Conservation (phyloP, 441 rosid genomes). For the Arabidopsis lyrata region DNA sequence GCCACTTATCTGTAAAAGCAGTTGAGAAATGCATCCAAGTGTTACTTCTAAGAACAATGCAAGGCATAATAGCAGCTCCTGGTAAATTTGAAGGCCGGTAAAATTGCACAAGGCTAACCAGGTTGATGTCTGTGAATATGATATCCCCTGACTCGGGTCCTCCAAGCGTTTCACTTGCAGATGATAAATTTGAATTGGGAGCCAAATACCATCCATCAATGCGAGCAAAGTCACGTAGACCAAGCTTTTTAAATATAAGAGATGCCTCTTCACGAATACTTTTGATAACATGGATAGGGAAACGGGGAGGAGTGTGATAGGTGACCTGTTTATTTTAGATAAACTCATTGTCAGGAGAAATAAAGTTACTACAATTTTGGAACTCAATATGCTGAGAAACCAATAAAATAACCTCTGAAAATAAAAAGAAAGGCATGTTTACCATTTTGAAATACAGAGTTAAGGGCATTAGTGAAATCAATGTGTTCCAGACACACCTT, state of each 20-base stretch:
- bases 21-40: constrained; percentile 28
- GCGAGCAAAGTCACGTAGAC: constrained; percentile 93
- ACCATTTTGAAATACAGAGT: constrained; percentile 6
- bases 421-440: neutral
- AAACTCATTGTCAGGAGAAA: constrained; percentile 18
- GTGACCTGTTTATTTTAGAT: constrained; percentile 68
- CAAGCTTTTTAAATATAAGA: constrained; percentile 71
- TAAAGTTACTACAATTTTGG: constrained; percentile 18
- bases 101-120: constrained; percentile 58
- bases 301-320: constrained; percentile 96
- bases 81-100: constrained; percentile 24
- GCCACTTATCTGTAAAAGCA: constrained; percentile 84
- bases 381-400: constrained; percentile 27
- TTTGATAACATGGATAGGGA: constrained; percentile 76
- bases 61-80: neutral
- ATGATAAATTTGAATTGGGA: constrained; percentile 50
- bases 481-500: constrained; percentile 23
- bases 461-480: constrained; percentile 11
- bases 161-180: constrained; percentile 58
- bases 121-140: constrained; percentile 86
- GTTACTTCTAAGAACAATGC: constrained; percentile 23
- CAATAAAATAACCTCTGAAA: constrained; percentile 6
- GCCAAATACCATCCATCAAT: constrained; percentile 98
- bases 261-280: constrained; percentile 86
- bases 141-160: constrained; percentile 55